Evolutionary conservation across 2,329 filamentous ascomycete genomes (phyloP).

Genomic region (Epichloe festucae): DNA sequence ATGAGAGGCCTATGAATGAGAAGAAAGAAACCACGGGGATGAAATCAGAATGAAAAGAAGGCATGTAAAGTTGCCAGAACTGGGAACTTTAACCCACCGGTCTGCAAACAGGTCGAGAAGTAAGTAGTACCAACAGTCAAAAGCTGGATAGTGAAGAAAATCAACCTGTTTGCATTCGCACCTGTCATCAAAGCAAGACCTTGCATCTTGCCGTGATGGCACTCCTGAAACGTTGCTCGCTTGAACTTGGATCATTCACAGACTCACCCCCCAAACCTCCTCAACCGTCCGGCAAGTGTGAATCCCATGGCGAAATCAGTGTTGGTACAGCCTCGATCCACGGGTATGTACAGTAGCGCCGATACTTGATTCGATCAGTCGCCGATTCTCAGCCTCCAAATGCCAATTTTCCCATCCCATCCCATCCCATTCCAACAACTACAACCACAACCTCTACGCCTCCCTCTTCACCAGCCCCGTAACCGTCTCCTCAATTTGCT

Average conservation of each 20-base stretch:
- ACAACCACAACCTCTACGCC: neutral
- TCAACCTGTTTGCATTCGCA: neutral
- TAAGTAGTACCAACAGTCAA: neutral
- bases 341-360: neutral
- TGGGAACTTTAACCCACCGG: too few species aligned
- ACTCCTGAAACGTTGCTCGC: too few species aligned
- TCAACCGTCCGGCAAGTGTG: too few species aligned
- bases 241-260: too few species aligned
- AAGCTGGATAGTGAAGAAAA: neutral
- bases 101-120: too few species aligned
- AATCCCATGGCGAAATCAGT: neutral
- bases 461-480: constrained; percentile 36
- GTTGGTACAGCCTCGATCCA: neutral
- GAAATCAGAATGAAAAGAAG: too few species aligned
- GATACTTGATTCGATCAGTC: neutral
- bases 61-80: neutral
- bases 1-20: too few species aligned
- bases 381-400: neutral
- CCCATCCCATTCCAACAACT: neutral
- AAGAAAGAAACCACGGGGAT: too few species aligned
- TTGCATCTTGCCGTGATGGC: too few species aligned
- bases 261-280: too few species aligned
- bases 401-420: neutral
- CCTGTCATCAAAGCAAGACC: neutral
- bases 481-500: constrained; percentile 48